Evolutionary conservation across 2,329 filamentous ascomycete species (phyloP).

Genomic region (Aaosphaeria arxii): DNA sequence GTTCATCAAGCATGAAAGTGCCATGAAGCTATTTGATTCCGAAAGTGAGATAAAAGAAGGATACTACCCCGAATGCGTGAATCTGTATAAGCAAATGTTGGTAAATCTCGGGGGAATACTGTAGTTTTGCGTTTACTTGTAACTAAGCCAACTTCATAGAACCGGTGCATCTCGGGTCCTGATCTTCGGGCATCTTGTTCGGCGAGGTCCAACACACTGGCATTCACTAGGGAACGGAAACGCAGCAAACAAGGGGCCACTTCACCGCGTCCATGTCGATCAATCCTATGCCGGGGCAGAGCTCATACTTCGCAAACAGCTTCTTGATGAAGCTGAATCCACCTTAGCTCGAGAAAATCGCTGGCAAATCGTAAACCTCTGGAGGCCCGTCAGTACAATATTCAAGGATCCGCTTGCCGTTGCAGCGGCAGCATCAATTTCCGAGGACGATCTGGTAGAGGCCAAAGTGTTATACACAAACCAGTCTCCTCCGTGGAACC

Average conservation of each 20-base stretch:
- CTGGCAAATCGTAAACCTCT: conserved; percentile 26
- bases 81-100: conserved; percentile 36
- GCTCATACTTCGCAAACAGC: conserved; percentile 11
- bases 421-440: conserved; percentile 14
- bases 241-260: conserved; percentile 37
- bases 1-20: conserved; percentile 12
- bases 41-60: conserved; percentile 10
- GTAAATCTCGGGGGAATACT: too few relatives aligned
- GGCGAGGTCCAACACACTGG: conserved; percentile 35
- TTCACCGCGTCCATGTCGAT: conserved; percentile 54
- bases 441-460: conserved; percentile 12
- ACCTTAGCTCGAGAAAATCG: conserved; percentile 7
- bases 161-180: conserved; percentile 56
- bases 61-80: conserved; percentile 18
- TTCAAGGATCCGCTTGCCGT: conserved; percentile 23
- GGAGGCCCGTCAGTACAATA: conserved; percentile 23
- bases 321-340: conserved; percentile 3
- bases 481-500: conserved; percentile 2
- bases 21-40: conserved; percentile 15
- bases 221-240: conserved; percentile 25
- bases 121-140: too few relatives aligned
- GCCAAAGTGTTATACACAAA: conserved; percentile 6
- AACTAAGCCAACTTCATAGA: background rate
- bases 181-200: conserved; percentile 63
- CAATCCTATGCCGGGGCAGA: conserved; percentile 40